Percentiles rank a stretch among this genome's conserved stretches.
These are phyloP conservation scores for Entonaema liquescens DNA, from an alignment of 495 filamentous ascomycete genomes.

Conservation along the genomic window DNA sequence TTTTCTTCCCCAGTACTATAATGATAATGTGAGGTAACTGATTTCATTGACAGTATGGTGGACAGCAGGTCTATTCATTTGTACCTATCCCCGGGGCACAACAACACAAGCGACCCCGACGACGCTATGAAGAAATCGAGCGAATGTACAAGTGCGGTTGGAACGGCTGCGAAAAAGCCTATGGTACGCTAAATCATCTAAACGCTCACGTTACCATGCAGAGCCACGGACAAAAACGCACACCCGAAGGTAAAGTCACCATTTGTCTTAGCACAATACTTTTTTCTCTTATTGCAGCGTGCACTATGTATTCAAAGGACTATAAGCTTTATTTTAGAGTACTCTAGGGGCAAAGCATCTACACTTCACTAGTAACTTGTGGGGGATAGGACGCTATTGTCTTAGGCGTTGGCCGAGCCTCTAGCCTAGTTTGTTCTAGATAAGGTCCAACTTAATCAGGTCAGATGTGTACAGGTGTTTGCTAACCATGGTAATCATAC, in stretches of 20 bases:
- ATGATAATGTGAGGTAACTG: conserved; percentile 40
- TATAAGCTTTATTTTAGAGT: neutral
- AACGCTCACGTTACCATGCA: conserved; percentile 99
- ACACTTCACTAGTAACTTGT: conserved; percentile 1
- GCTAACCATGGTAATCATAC: conserved; percentile 30
- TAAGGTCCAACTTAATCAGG: conserved; percentile 4
- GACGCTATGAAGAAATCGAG: conserved; percentile 98
- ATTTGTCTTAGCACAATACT: neutral
- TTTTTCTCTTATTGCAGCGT: no score
- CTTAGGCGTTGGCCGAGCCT: conserved; percentile 19
- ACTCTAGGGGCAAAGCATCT: conserved; percentile 6
- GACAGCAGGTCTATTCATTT: conserved; percentile 89
- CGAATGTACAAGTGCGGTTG: conserved; percentile 99
- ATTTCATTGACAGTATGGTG: conserved; percentile 50
- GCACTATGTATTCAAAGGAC: neutral
- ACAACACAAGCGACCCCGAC: conserved; percentile 94
- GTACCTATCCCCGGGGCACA: conserved; percentile 97
- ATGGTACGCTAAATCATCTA: conserved; percentile 94
- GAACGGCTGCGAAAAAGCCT: conserved; percentile 98
- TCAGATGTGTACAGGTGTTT: neutral
- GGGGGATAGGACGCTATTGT: conserved; percentile 2
- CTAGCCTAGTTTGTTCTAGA: conserved; percentile 25
- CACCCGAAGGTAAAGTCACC: conserved; percentile 85
- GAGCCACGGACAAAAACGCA: conserved; percentile 89
- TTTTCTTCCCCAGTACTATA: conserved; percentile 11